These are phyloP conservation scores for Exophiala sp. DNA, from an alignment of 2,329 filamentous ascomycete genomes.

Conservation along the genomic window DNA sequence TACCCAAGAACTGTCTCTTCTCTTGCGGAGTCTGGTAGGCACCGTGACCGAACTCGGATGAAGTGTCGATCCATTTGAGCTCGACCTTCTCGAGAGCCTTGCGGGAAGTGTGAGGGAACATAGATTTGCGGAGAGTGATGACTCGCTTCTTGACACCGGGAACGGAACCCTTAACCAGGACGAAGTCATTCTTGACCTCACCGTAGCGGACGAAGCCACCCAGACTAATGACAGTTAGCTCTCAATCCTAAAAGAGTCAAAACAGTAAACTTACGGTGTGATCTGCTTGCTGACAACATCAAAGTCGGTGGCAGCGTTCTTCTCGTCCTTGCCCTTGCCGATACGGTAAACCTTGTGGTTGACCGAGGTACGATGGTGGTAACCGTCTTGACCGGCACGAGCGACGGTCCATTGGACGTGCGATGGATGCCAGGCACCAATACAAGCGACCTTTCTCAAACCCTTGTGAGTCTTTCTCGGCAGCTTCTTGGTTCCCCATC, in stretches of 20 bases:
- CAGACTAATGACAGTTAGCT: constrained; percentile 56
- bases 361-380: constrained; percentile 99
- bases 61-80: constrained; percentile 99
- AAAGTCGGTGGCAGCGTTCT: constrained; percentile 88
- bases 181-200: constrained; percentile 98
- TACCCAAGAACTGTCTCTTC: constrained; percentile 97
- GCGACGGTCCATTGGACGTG: constrained; percentile 99
- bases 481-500: constrained; percentile 99
- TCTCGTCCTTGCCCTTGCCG: constrained; percentile 83
- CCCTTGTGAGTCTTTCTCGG: constrained; percentile 99
- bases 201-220: constrained; percentile 99
- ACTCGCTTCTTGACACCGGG: constrained; percentile 99
- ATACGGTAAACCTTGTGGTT: constrained; percentile 99
- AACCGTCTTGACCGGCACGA: constrained; percentile 98
- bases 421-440: constrained; percentile 99
- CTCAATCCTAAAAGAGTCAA: too few species aligned
- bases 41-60: constrained; percentile 99
- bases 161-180: constrained; percentile 95
- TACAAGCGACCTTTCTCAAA: constrained; percentile 99
- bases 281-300: constrained; percentile 99
- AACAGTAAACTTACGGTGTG: constrained; percentile 74
- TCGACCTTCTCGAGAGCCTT: constrained; percentile 98
- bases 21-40: constrained; percentile 97
- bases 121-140: constrained; percentile 97
- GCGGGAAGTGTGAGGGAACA: constrained; percentile 94